These are phyloP conservation scores for Phytophthora europaea DNA, from an alignment of 352 stramenopile species.

Conservation along the genomic window DNA sequence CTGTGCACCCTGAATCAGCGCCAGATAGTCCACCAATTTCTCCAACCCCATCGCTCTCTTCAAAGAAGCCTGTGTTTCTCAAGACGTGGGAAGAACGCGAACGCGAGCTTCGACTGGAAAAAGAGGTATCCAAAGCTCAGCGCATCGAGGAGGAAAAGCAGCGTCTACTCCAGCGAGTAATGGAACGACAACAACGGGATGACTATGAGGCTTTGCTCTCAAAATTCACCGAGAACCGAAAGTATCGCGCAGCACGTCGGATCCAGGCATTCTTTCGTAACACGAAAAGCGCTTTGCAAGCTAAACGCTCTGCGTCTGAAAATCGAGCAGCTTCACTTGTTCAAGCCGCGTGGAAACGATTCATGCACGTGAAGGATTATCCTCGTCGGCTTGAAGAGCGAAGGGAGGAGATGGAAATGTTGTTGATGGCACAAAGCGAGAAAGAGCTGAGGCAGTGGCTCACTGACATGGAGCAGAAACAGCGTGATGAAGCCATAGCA, in stretches of 20 bases:
- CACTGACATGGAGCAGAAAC: slow-evolving; percentile 16
- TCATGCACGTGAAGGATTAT: slow-evolving; percentile 33
- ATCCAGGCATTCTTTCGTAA: slow-evolving; percentile 45
- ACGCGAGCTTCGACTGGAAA: slow-evolving; percentile 61
- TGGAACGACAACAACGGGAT: slow-evolving; percentile 46
- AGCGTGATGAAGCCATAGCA: slow-evolving; percentile 4
- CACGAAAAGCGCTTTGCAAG: slow-evolving; percentile 4
- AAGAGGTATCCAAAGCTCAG: slow-evolving; percentile 61
- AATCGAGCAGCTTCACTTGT: slow-evolving; percentile 34
- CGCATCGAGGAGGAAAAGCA: slow-evolving; percentile 77
- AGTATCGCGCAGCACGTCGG: slow-evolving; percentile 26
- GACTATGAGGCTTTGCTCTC: slow-evolving; percentile 23
- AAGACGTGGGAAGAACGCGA: slow-evolving; percentile 84
- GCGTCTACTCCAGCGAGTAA: slow-evolving; percentile 47
- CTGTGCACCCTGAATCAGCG: neutral
- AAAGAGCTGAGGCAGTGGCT: slow-evolving; percentile 35
- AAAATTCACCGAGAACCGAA: slow-evolving; percentile 25
- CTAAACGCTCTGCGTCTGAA: neutral
- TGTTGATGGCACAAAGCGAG: slow-evolving; percentile 51
- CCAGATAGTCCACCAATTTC: slow-evolving; percentile 18
- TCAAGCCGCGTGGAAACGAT: slow-evolving; percentile 46
- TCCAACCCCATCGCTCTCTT: slow-evolving; percentile 31
- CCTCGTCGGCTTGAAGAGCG: slow-evolving; percentile 27
- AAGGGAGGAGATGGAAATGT: slow-evolving; percentile 23
- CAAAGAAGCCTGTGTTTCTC: slow-evolving; percentile 68